Percentiles rank a stretch among this genome's conserved stretches.
Evolutionary conservation across 352 stramenopile genomes (phyloP).

Genomic region (Pythium rishiriense): DNA sequence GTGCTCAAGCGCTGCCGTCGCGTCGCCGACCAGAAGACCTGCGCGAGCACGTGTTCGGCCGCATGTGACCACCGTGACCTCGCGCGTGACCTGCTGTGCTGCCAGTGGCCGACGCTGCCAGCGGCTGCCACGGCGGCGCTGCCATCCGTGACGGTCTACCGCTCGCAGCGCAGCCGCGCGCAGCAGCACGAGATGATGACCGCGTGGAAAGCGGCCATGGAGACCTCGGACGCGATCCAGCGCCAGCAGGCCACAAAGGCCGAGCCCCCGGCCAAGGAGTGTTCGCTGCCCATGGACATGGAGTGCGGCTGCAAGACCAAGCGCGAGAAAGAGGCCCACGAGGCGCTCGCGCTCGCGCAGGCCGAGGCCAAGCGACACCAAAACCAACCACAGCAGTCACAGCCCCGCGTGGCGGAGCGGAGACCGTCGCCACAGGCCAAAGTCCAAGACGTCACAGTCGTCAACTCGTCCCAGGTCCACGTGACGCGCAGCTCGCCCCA

Average conservation of each 20-base stretch:
- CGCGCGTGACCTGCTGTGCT: conserved; percentile 24
- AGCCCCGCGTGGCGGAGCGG: background rate
- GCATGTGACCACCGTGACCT: conserved; percentile 1
- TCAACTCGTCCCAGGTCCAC: conserved; percentile 13
- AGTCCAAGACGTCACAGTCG: conserved; percentile 12
- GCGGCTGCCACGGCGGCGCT: conserved; percentile 1
- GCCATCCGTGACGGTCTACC: conserved; percentile 18
- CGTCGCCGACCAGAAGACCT: conserved; percentile 12
- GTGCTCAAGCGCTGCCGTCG: conserved; percentile 24
- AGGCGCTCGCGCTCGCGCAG: conserved; percentile 20
- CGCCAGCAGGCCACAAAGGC: background rate
- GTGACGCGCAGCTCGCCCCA: conserved; percentile 29
- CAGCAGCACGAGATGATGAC: conserved; percentile 27
- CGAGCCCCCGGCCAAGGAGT: conserved; percentile 20
- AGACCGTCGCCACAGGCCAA: background rate
- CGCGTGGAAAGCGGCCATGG: conserved; percentile 25
- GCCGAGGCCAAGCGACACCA: conserved; percentile 17
- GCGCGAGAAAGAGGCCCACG: conserved; percentile 26
- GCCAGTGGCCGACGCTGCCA: conserved; percentile 24
- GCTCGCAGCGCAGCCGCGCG: conserved; percentile 19
- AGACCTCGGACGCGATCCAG: conserved; percentile 24
- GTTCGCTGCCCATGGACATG: conserved; percentile 30
- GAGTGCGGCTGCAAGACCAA: conserved; percentile 33
- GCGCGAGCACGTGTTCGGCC: conserved; percentile 16
- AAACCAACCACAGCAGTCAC: background rate